phyloP scores from a whole-genome alignment of 768 basidiomycete species.

The Rhodotorula taiwanensis region DNA sequence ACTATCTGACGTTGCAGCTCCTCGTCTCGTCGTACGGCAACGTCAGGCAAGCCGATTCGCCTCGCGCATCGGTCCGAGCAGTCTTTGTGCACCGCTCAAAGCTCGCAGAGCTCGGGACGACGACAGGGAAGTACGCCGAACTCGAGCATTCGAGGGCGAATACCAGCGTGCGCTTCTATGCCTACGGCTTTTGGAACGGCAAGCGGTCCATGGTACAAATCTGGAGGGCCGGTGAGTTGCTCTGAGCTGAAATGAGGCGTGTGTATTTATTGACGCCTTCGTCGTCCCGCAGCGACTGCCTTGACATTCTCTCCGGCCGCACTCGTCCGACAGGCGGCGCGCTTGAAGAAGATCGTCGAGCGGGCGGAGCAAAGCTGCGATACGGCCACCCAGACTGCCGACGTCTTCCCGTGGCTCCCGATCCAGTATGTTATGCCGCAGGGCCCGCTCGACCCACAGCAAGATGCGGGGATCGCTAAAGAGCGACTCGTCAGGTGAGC shows the following conservation, averaged over 20 bases:
- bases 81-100: slow-evolving; percentile 26
- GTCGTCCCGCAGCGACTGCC: background rate
- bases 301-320: slow-evolving; percentile 23
- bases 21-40: slow-evolving; percentile 8
- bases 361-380: fast-evolving
- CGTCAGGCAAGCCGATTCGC: slow-evolving; percentile 24
- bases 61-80: slow-evolving; percentile 7
- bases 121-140: slow-evolving; percentile 6
- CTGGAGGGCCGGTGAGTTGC: slow-evolving; percentile 20
- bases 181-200: slow-evolving; percentile 6
- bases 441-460: background rate
- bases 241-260: too few species aligned
- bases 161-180: slow-evolving; percentile 2
- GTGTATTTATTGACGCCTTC: background rate
- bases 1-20: slow-evolving; percentile 23
- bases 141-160: slow-evolving; percentile 4
- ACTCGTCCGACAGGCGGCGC: background rate
- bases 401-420: slow-evolving; percentile 13
- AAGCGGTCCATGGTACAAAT: background rate
- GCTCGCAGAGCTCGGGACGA: slow-evolving; percentile 6
- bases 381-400: background rate
- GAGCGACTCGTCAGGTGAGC: too few species aligned
- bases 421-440: slow-evolving; percentile 7
- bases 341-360: background rate
- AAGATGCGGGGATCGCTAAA: background rate